Percentiles rank a stretch among this genome's conserved stretches.
Evolutionary conservation across 1,139 yeast species (phyloP).

Genomic region (Sugiyamaella xylanicola): DNA sequence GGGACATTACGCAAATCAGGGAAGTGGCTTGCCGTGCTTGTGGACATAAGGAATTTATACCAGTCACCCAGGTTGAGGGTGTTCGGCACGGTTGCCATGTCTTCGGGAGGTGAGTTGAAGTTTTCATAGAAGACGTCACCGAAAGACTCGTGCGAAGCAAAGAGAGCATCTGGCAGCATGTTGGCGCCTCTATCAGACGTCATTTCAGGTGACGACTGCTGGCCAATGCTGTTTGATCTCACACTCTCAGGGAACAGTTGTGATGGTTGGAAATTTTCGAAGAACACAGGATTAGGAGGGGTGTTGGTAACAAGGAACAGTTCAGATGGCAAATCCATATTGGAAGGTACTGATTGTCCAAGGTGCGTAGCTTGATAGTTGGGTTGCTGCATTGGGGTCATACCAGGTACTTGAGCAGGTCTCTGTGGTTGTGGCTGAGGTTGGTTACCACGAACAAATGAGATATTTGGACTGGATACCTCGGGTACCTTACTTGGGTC

Average conservation of each 20-base stretch:
- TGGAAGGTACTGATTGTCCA: conserved; percentile 10
- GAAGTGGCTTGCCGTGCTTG: conserved; percentile 16
- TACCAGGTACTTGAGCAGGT: conserved; percentile 14
- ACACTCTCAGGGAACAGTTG: conserved; percentile 43
- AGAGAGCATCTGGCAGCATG: conserved; percentile 18
- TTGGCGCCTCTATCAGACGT: conserved; percentile 10
- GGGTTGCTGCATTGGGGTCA: conserved; percentile 10
- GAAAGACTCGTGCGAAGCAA: conserved; percentile 20
- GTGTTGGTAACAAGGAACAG: conserved; percentile 42
- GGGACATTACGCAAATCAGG: conserved; percentile 17
- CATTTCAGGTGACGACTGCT: conserved; percentile 21
- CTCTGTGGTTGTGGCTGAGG: conserved; percentile 18
- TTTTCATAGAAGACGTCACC: conserved; percentile 21
- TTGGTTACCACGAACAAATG: conserved; percentile 13
- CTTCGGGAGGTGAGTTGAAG: conserved; percentile 28
- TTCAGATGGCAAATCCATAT: conserved; percentile 34
- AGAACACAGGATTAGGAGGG: conserved; percentile 36
- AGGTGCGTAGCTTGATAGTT: conserved; percentile 11
- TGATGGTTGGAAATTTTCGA: conserved; percentile 44
- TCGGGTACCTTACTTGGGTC: conserved; percentile 13
- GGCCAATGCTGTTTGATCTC: conserved; percentile 23
- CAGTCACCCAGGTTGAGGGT: conserved; percentile 45
- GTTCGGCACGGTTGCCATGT: conserved; percentile 34
- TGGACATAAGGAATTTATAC: conserved; percentile 41
- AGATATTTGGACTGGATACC: conserved; percentile 12